These are phyloP conservation scores for Polyplosphaeria fusca DNA, from an alignment of 495 filamentous ascomycete genomes.

Conservation along the genomic window DNA sequence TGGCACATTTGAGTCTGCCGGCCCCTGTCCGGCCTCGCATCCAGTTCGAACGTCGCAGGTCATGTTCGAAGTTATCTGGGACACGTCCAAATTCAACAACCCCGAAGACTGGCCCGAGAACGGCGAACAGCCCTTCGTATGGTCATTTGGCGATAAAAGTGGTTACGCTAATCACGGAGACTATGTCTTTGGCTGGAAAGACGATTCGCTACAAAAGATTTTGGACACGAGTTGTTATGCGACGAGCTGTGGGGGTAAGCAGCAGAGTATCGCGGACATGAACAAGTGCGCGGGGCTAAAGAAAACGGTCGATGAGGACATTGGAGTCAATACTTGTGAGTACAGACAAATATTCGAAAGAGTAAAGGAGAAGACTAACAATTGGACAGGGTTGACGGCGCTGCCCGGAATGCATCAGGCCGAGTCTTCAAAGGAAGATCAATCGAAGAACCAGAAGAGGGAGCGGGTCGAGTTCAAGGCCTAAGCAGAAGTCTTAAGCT, in stretches of 20 bases:
- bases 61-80: slow-evolving; percentile 19
- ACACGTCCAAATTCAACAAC: slow-evolving; percentile 19
- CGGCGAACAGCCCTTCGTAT: slow-evolving; percentile 24
- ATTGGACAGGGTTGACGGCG: neutral
- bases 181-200: slow-evolving; percentile 27
- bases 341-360: slow-evolving; percentile 6
- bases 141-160: slow-evolving; percentile 7
- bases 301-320: slow-evolving; percentile 9
- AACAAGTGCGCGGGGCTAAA: slow-evolving; percentile 8
- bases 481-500: too few species aligned
- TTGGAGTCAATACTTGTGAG: slow-evolving; percentile 39
- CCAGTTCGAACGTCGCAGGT: slow-evolving; percentile 20
- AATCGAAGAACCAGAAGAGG: too few species aligned
- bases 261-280: slow-evolving; percentile 3
- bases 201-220: slow-evolving; percentile 10
- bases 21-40: slow-evolving; percentile 12
- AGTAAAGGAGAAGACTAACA: neutral
- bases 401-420: slow-evolving; percentile 11
- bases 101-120: slow-evolving; percentile 20
- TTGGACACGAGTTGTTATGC: slow-evolving; percentile 5
- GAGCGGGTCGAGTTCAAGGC: too few species aligned
- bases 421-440: too few species aligned
- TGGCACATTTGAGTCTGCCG: slow-evolving; percentile 3
- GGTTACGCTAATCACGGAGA: slow-evolving; percentile 17
- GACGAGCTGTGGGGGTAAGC: neutral